phyloP scores from a whole-genome alignment of 768 basidiomycete genomes.

The Russula earlei region DNA sequence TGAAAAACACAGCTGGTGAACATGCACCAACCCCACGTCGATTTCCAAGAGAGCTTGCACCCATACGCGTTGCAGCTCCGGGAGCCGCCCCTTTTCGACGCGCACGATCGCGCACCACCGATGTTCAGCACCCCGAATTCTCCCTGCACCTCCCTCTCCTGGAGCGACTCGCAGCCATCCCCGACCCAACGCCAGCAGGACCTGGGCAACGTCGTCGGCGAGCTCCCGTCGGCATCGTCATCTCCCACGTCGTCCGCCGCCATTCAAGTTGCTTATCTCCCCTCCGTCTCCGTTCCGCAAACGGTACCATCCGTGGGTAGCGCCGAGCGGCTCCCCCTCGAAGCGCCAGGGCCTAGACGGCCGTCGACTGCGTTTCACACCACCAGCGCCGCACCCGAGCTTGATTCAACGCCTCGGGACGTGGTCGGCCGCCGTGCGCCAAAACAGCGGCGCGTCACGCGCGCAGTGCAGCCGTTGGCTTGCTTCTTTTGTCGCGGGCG shows the following conservation, averaged over 20 bases:
- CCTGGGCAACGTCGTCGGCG: background rate
- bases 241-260: no score
- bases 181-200: background rate
- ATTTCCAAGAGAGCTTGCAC: background rate
- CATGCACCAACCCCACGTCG: background rate
- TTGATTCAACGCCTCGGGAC: background rate
- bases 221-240: background rate
- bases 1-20: constrained; percentile 1
- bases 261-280: no score
- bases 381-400: background rate
- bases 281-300: background rate
- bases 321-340: background rate
- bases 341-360: background rate
- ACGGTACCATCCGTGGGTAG: background rate
- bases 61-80: background rate
- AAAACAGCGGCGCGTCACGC: constrained; percentile 12
- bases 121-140: background rate
- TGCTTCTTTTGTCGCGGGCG: constrained; percentile 18
- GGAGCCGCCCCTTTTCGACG: background rate
- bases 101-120: background rate
- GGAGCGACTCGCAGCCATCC: constrained; percentile 1
- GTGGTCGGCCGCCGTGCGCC: constrained; percentile 5
- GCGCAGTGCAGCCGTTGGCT: constrained; percentile 12
- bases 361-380: background rate
- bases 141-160: constrained; percentile 2